Percentiles rank a stretch among this genome's conserved stretches.
phyloP scores from a whole-genome alignment of 768 basidiomycete species.

The Leccinum pellstonianum region DNA sequence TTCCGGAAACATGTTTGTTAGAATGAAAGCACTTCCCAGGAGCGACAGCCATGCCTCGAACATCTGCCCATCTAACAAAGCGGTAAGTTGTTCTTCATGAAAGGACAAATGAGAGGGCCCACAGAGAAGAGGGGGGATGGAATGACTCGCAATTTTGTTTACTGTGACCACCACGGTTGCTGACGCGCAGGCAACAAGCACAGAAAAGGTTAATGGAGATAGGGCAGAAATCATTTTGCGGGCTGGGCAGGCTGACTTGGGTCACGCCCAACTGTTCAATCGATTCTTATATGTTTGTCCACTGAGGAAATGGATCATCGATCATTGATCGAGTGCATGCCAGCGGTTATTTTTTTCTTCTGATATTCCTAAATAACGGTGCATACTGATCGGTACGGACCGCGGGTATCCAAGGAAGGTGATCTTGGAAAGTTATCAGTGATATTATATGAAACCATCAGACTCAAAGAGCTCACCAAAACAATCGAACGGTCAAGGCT shows the following conservation, averaged over 20 bases:
- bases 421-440: background rate
- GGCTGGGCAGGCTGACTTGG: too few species aligned
- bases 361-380: background rate
- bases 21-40: background rate
- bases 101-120: constrained; percentile 19
- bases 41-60: constrained; percentile 44
- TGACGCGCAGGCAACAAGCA: constrained; percentile 1
- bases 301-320: too few species aligned
- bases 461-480: too few species aligned
- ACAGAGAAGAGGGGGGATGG: constrained; percentile 54
- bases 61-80: constrained; percentile 49
- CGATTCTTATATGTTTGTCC: too few species aligned
- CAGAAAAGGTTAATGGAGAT: background rate
- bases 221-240: background rate
- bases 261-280: background rate
- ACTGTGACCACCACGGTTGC: constrained; percentile 38
- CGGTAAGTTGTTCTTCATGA: background rate
- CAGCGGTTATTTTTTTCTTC: background rate
- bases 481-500: too few species aligned
- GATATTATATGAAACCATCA: too few species aligned
- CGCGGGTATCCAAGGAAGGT: background rate
- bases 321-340: background rate
- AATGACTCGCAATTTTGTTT: constrained; percentile 47
- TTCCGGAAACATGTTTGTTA: background rate
- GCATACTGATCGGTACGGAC: background rate